A percentile compares a stretch with the other conserved stretches of the same genome.
Conservation (phyloP, 345 rosid species). For the Bruguiera parviflora region DNA sequence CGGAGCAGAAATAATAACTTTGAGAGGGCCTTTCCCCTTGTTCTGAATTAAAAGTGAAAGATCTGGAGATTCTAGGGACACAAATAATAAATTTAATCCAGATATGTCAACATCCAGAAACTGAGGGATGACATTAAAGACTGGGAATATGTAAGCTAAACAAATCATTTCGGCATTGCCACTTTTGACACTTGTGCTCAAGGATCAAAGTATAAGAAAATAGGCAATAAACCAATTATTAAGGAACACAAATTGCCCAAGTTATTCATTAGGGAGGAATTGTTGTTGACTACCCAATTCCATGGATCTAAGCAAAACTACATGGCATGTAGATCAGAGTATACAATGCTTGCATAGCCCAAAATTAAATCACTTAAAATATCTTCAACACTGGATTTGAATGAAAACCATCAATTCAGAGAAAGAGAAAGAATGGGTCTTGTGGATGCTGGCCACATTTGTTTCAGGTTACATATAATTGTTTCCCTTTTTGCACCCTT, state of each 20-base stretch:
- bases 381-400: not conserved
- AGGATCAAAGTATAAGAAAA: not conserved
- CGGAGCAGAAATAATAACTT: conserved; percentile 57
- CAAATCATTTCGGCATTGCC: not conserved
- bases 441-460: no score
- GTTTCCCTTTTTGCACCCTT: no score
- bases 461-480: no score
- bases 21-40: conserved; percentile 47
- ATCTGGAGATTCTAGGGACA: conserved; percentile 56
- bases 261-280: no score
- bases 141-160: not conserved
- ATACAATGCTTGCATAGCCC: not conserved
- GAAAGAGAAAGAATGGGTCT: no score
- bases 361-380: not conserved
- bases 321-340: no score
- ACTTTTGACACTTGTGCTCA: not conserved
- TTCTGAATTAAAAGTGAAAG: conserved; percentile 69
- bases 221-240: no score
- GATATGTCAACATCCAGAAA: not conserved
- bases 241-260: no score
- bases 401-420: no score
- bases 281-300: no score
- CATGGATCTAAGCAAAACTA: no score
- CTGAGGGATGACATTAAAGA: not conserved
- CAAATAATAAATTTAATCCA: conserved; percentile 11